These are phyloP conservation scores for Neoscytalidium dimidiatum DNA, from an alignment of 2,329 filamentous ascomycete genomes.

Conservation along the genomic window DNA sequence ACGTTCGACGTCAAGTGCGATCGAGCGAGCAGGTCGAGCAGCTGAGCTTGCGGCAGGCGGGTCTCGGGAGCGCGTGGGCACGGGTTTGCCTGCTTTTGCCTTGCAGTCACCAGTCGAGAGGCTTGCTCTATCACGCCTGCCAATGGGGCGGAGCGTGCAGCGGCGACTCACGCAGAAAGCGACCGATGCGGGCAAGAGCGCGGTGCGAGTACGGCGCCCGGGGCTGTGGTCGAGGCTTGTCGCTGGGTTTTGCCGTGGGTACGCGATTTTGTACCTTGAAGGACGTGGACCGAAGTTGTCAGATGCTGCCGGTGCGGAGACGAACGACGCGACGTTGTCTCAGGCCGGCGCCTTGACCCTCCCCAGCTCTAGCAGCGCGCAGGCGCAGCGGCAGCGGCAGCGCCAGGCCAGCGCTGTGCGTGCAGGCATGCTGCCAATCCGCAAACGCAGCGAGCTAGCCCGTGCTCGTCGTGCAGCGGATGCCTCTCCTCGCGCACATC, in stretches of 20 bases:
- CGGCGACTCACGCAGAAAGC: conserved; percentile 15
- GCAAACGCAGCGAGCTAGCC: background rate
- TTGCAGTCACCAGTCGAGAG: conserved; percentile 12
- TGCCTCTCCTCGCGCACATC: too few species aligned
- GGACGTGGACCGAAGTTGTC: conserved; percentile 16
- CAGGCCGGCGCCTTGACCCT: too few species aligned
- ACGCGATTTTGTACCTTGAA: conserved; percentile 16
- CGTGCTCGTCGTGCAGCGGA: background rate
- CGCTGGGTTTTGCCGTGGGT: conserved; percentile 16
- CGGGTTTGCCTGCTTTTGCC: conserved; percentile 18
- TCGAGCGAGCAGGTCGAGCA: conserved; percentile 8
- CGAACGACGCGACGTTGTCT: conserved; percentile 15
- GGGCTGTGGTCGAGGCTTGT: conserved; percentile 14
- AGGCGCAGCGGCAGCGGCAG: background rate
- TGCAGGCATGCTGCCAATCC: conserved; percentile 3
- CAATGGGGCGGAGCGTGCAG: conserved; percentile 15
- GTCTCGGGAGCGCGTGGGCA: conserved; percentile 13
- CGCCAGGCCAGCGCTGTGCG: background rate
- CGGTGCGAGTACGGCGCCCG: conserved; percentile 13
- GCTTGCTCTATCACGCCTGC: conserved; percentile 6
- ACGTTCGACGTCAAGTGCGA: conserved; percentile 15
- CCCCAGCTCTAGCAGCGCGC: too few species aligned
- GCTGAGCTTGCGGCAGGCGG: conserved; percentile 17
- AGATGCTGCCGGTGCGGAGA: conserved; percentile 18
- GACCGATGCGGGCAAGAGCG: conserved; percentile 8